Base-by-base conservation (phyloP, 2,329 filamentous ascomycete species). In the Lithohypha guttulata region DNA sequence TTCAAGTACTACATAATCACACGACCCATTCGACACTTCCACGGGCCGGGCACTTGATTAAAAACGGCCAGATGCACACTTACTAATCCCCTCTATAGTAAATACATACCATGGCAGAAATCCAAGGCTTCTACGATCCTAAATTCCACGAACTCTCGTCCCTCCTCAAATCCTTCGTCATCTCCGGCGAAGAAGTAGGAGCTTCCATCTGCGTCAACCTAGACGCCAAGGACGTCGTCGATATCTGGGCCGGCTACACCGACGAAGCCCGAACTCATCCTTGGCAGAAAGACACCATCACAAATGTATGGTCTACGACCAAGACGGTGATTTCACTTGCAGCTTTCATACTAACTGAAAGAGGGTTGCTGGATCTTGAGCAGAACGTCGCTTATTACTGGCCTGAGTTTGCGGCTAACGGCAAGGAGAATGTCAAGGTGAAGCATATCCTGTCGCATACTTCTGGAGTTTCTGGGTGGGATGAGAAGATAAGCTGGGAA, bases 351-450 rank as follows among this genome's bases (percentile, higher is more conserved):
- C 59, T 65, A 5, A 54, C 63, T 21, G 58, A 64, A 31, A 59
- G 62, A 3, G 62, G 61, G 2, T 43, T 59, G 0, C 40, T 69
- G 1, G 51, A 59, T 38, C 48, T 56, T 1, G 43, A 61, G 30
- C 62, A 55, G 9, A 57, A 57, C 2, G 61, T 69, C 1, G 45
- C 59, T 2, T 53, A 57, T 26, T 62, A 68, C 52, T 69, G 66
- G 66, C 66, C 66, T 1, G 66, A 68, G 30, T 68, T 68, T 39
- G 61, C 52, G 0, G 54, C 45, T 9, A 61, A 63, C 14, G 64
- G 62, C 25, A 66, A 68, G 33, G 51, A 61, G 26, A 46, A 59
- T 10, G 49, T 67, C 29, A 44, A 57, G 8, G 58, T 68, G 4
- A 53, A 56, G 1, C 64, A 68, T 42, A 10, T 66, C 2, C 51